These are phyloP conservation scores for Debaryomyces fabryi DNA, from an alignment of 1,139 yeast genomes.

Conservation along the genomic window DNA sequence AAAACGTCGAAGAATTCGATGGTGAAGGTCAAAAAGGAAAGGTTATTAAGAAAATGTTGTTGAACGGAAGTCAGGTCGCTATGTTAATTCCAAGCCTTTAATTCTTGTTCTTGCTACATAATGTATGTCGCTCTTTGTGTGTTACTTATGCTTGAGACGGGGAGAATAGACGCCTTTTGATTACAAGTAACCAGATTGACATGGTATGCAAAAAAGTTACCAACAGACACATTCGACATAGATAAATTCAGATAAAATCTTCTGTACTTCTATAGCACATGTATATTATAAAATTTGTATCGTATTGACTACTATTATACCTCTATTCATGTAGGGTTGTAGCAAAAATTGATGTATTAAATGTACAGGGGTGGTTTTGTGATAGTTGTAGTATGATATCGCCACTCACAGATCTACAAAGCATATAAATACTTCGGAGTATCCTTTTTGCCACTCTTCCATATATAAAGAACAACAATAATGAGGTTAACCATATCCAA, in stretches of 20 bases:
- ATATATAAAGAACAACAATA: not conserved
- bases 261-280: constrained; percentile 3
- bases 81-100: constrained; percentile 50
- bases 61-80: constrained; percentile 87
- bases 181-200: not conserved
- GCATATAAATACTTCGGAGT: not conserved
- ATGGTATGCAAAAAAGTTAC: not conserved
- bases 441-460: constrained; percentile 9
- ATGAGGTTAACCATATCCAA: constrained; percentile 45
- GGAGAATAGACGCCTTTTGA: not conserved
- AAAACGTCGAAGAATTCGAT: constrained; percentile 70
- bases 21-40: constrained; percentile 41
- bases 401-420: constrained; percentile 7
- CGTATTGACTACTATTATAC: not conserved
- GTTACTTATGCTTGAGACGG: not conserved
- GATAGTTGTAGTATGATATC: constrained; percentile 3
- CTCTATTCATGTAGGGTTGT: not conserved
- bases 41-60: constrained; percentile 65
- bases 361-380: constrained; percentile 3
- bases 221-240: not conserved
- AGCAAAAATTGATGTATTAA: constrained; percentile 7
- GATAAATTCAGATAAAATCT: not conserved
- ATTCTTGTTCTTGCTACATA: not conserved
- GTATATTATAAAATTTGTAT: constrained; percentile 4
- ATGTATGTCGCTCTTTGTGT: not conserved